Base-by-base conservation (phyloP, 2,329 filamentous ascomycete genomes). In the Neonectria neomacrospora region DNA sequence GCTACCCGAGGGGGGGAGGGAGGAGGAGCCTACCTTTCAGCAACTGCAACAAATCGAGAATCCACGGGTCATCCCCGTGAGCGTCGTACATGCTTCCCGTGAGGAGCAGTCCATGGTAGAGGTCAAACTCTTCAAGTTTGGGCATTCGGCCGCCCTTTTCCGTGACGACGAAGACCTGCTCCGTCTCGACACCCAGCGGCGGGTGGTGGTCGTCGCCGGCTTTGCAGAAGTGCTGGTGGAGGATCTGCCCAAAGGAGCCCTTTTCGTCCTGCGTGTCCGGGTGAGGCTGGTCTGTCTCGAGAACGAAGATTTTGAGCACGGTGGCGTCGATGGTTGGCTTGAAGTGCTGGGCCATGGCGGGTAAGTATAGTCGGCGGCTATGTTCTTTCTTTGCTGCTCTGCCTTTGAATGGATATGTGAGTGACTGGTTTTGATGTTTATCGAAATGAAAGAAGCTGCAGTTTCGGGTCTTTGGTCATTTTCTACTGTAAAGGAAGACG, bases 61-160 rank as follows among this genome's bases (percentile, higher is more conserved):
- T 93, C 92, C 92, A 96, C 0, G 88, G 86, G 39, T 88, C 81
- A 61, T 91, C 81, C 44, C 90, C 91, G 71, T 90, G 92, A 0
- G 91, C 88, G 73, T 92, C 91, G 74, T 88, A 84, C 77, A 85
- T 88, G 86, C 80, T 82, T 3, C 92, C 92, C 1, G 90, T 91
- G 54, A 95, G 83, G 37, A 96, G 78, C n/a, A 96, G 79, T 1
- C 89, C 92, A 79, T 95, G 90, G 28, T 93, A 83, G 12, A 86
- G 80, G 1, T 90, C 85, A 39, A 88, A 82, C 6, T 86, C 84
- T 2, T 81, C 77, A 3, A 77, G 74, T 3, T 75, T 77, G 0
- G 85, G 84, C 18, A 87, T 80, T 10, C 78, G 75, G 3, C 83
- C 83, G 11, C 81, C 79, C 34, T 81, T 70, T 10, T 83, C 80